Evolutionary conservation across 140 eudicot genomes (phyloP).

Genomic region (Senecio squalidus): DNA sequence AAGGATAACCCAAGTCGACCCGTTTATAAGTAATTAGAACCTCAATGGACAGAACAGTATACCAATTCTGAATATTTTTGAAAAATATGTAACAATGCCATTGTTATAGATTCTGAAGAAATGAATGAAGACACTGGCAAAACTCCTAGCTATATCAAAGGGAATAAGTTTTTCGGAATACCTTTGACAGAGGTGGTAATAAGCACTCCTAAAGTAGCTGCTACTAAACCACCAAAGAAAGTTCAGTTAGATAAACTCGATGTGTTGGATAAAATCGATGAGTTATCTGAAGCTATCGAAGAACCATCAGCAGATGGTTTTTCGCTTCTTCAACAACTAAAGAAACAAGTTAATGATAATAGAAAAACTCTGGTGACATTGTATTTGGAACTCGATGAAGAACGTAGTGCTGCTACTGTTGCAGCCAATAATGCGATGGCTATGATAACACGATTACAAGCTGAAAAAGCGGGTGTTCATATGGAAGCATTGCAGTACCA

Average conservation of each 20-base stretch:
- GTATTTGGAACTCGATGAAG: conserved; percentile 90
- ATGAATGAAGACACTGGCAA: conserved; percentile 37
- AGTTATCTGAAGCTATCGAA: conserved; percentile 18
- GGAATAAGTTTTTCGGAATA: conserved; percentile 62
- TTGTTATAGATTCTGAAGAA: conserved; percentile 43
- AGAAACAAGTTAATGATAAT: conserved; percentile 56
- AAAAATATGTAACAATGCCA: conserved; percentile 30
- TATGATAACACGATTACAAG: conserved; percentile 88
- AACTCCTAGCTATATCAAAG: conserved; percentile 42
- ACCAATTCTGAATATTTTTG: too few relatives aligned
- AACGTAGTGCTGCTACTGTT: conserved; percentile 83
- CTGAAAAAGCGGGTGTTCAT: conserved; percentile 87
- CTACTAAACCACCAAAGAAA: conserved; percentile 31
- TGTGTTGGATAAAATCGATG: too few relatives aligned
- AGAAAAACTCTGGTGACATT: conserved; percentile 58
- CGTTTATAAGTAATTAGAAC: too few relatives aligned
- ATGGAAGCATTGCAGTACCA: conserved; percentile 98
- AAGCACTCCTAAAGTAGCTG: conserved; percentile 38
- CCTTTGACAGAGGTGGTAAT: conserved; percentile 43
- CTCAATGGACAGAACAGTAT: too few relatives aligned
- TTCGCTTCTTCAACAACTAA: conserved; percentile 37
- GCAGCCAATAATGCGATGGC: conserved; percentile 99
- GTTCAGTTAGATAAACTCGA: conserved; percentile 35
- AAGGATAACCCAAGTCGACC: too few relatives aligned
- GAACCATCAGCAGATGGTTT: conserved; percentile 35